Base-by-base conservation (phyloP, 2,329 filamentous ascomycete species). In the Sarocladiaceae sp. region DNA sequence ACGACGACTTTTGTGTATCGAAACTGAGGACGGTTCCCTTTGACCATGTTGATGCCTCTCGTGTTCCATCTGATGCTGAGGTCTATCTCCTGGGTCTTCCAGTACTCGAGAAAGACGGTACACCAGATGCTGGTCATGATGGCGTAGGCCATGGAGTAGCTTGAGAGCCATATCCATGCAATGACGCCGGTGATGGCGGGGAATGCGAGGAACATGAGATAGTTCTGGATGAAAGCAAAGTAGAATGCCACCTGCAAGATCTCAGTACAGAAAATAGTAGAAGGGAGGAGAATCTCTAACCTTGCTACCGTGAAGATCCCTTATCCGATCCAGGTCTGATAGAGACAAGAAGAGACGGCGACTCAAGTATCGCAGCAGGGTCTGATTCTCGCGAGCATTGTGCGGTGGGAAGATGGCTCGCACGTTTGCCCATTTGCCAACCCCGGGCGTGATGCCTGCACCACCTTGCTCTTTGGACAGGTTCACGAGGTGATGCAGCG, bases 221-320 rank as follows among this genome's bases (percentile, higher is more conserved):
- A 90, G 12, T 76, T 79, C 55, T 89, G 85, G 19, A 85, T 83
- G 53, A 89, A 90, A n/a, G 84, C 84, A 58, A 88, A 90, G 62
- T 90, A 90, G 56, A 85, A 89, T 3, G 83, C 85, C 44, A 88
- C 78, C 73, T 80, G 33, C 29, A 19, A 20, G 9, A 12, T 11
- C 13, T 43, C 15, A 43, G 29, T 12, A 26, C 7, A n/a, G 12
- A 18, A 10, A 24, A 10, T 33, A 20, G n/a, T 31, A 37, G 11
- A 7, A 7, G 6, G 2, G 33, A 19, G 16, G 15, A 16, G 24
- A 18, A 24, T 4, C n/a, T 33, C 12, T 15, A 37, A 61, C 60
- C 62, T 82, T 81, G 48, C 81, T 69, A 7, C 82, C 82, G 53
- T 82, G 78, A 3, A 81, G 60, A 48, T 83, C 67, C 9, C 80